Base-by-base conservation (phyloP, 1,284 basidiomycete species). In the Ustilago cynodontis region DNA sequence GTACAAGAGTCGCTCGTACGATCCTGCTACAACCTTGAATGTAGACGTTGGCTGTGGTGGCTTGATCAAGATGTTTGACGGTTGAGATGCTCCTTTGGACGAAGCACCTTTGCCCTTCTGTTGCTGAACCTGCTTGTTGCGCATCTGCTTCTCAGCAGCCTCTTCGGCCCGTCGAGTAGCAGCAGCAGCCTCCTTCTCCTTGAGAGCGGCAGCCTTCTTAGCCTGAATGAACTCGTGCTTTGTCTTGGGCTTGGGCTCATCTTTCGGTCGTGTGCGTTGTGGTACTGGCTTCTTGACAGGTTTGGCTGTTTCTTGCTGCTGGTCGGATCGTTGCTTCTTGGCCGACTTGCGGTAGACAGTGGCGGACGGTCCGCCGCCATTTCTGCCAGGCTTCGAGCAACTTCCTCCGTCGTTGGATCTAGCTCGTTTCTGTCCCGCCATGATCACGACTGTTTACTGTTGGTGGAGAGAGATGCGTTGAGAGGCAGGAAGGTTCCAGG, bases 1-100 rank as follows among this genome's bases (percentile, higher is more conserved):
- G 83, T 98, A 98, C 16, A 98, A 89, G 11, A 98, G 88, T 82
- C 96, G 95, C 88, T 99, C 96, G 86, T 98, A 98, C 11, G 94
- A 93, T 0, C 96, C 96, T 0, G 91, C 93, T 33, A 98, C 88
- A 73, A 98, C 88, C 86, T 94, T 92, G 89, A 97, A 97, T 2
- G 69, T 55, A 14, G 57, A 29, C 1, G 77, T 72, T 3, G 80
- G 63, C 14, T 57, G 54, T 0, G 74, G 75, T 20, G 79, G 65
- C 33, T 71, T 70, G 67, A 80, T 69, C 18, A 78, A 35, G 20
- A 78, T 64, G 5, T 62, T 47, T 2, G 67, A n/a, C 13, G 64
- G 53, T 26, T 61, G 41, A 20, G 39, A 3, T 3, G 56, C 53
- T 28, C 33, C 53, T 35, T 56, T 59, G 20, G 53, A 28, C 11